Evolutionary conservation across 139 green algal genomes (phyloP).

Genomic region (Astrephomene gubernaculifera): DNA sequence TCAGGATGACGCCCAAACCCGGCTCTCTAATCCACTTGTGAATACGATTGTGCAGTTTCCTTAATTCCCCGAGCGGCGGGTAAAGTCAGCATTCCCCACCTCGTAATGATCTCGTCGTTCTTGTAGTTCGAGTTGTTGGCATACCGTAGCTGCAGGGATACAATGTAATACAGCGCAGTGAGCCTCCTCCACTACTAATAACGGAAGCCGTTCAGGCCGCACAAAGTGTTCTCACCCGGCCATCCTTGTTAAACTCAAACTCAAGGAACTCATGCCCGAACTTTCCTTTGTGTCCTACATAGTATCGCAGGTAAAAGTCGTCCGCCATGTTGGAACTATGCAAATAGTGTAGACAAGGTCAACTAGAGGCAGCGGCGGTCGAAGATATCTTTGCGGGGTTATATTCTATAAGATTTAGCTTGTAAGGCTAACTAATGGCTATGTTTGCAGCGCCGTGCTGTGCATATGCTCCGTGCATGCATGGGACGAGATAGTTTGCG

Average conservation of each 20-base stretch:
- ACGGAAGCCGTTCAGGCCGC: no score
- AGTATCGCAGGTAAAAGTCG: constrained; percentile 97
- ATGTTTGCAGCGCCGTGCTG: no score
- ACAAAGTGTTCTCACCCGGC: constrained; percentile 73
- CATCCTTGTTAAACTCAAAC: constrained; percentile 94
- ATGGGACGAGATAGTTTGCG: no score
- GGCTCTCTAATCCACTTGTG: no score
- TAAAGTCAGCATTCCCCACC: not conserved
- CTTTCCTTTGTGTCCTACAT: constrained; percentile 80
- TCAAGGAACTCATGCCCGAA: constrained; percentile 99
- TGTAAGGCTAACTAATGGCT: no score
- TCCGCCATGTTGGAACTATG: constrained; percentile 64
- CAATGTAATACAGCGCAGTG: not conserved
- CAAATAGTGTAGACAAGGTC: not conserved
- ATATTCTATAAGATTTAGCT: no score
- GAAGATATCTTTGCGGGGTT: no score
- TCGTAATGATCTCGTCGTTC: constrained; percentile 93
- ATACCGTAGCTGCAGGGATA: constrained; percentile 88
- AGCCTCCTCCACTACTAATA: no score
- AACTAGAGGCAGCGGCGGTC: not conserved
- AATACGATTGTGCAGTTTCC: not conserved
- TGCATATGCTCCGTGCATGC: no score
- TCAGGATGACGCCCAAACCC: no score
- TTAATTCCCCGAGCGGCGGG: not conserved
- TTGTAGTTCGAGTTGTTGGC: constrained; percentile 99